A percentile compares a stretch with the other conserved stretches of the same genome.
Evolutionary conservation across 148 eudicot species (phyloP).

Genomic region (Euryodendron excelsum): DNA sequence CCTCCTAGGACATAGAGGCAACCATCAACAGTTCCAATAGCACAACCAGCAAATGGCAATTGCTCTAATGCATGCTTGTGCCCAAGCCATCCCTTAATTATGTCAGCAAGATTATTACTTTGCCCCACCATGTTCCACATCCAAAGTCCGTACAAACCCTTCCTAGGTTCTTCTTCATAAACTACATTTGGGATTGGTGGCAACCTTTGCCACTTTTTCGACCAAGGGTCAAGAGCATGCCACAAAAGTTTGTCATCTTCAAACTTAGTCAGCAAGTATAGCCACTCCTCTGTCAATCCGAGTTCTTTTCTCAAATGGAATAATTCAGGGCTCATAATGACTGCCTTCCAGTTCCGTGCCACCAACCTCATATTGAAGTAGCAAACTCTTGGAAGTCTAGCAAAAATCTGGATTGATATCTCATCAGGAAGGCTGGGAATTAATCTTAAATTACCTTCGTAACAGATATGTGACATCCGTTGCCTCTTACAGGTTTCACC

Average conservation of each 20-base stretch:
- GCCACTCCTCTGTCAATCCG: constrained; percentile 79
- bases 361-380: constrained; percentile 60
- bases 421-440: constrained; percentile 92
- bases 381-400: constrained; percentile 68
- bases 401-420: constrained; percentile 86
- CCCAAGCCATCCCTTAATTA: constrained; percentile 73
- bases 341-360: constrained; percentile 76
- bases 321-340: constrained; percentile 58
- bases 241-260: constrained; percentile 56
- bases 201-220: constrained; percentile 65
- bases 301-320: constrained; percentile 62
- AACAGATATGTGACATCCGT: constrained; percentile 40
- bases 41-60: constrained; percentile 75
- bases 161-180: constrained; percentile 39
- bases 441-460: constrained; percentile 55
- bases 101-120: constrained; percentile 53
- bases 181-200: constrained; percentile 68
- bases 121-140: constrained; percentile 62
- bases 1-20: constrained; percentile 86
- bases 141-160: constrained; percentile 43
- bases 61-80: constrained; percentile 42
- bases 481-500: constrained; percentile 63
- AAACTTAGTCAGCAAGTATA: constrained; percentile 60
- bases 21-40: constrained; percentile 71
- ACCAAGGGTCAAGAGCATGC: constrained; percentile 80